Conservation (phyloP, 176 grass and related monocot genomes). For the Bolboschoenus planiculmis region DNA sequence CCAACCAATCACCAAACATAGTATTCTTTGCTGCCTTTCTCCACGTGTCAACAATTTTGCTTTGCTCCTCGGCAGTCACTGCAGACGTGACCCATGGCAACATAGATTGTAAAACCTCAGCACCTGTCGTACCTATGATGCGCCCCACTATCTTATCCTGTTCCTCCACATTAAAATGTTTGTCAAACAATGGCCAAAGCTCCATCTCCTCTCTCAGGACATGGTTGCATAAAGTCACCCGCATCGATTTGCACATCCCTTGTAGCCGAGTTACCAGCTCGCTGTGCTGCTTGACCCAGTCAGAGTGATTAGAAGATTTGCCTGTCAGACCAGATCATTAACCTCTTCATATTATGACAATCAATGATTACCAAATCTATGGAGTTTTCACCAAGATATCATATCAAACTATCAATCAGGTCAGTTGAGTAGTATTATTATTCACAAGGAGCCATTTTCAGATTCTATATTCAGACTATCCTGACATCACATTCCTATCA, state of each 20-base stretch:
- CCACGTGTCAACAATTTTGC: constrained; percentile 76
- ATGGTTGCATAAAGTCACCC: constrained; percentile 76
- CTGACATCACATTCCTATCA: not conserved
- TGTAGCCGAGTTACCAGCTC: constrained; percentile 77
- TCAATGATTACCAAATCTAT: not conserved
- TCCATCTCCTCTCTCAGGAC: constrained; percentile 78
- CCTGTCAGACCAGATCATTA: not conserved
- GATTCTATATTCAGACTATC: not conserved
- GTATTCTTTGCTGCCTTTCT: constrained; percentile 73
- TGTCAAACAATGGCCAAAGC: constrained; percentile 88
- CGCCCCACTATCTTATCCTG: constrained; percentile 84
- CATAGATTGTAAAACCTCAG: constrained; percentile 94
- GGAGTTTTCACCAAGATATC: not conserved
- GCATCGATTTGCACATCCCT: constrained; percentile 82
- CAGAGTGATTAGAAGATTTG: constrained; percentile 29
- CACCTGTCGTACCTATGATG: constrained; percentile 92
- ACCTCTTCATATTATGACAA: not conserved
- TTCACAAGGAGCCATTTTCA: not conserved
- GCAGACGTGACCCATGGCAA: constrained; percentile 86
- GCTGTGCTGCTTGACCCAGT: constrained; percentile 48
- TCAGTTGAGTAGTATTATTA: not conserved
- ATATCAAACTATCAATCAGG: constrained; percentile 18
- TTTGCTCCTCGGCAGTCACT: constrained; percentile 73
- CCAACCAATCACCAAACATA: constrained; percentile 94
- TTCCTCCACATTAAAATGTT: constrained; percentile 79